Evolutionary conservation across 202 grass and related monocot genomes (phyloP).

Genomic region (Hordeum pubiflorum): DNA sequence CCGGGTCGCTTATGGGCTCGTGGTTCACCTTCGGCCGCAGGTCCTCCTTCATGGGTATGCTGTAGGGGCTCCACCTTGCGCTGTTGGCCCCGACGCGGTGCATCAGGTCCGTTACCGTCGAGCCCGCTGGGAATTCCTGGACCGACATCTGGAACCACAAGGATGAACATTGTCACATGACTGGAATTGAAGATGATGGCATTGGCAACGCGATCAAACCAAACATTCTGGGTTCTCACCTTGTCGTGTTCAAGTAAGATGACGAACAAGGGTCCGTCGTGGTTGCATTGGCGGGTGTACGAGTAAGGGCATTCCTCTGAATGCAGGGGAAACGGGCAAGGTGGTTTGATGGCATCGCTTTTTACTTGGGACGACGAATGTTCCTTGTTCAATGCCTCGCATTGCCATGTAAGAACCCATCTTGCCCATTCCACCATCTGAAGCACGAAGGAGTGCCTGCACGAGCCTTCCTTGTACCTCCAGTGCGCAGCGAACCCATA

Average conservation of each 20-base stretch:
- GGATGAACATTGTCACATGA: background rate
- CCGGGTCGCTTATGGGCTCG: conserved; percentile 35
- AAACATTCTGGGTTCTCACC: conserved; percentile 25
- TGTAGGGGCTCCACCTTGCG: conserved; percentile 47
- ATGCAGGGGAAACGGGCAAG: conserved; percentile 73
- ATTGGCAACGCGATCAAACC: background rate
- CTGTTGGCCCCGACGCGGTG: conserved; percentile 45
- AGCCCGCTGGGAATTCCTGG: conserved; percentile 66
- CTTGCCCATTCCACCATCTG: conserved; percentile 91
- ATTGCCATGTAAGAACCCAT: conserved; percentile 83
- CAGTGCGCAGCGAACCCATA: conserved; percentile 84
- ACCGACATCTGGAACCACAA: conserved; percentile 70
- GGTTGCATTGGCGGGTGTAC: conserved; percentile 44
- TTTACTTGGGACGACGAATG: background rate
- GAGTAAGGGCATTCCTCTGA: conserved; percentile 77
- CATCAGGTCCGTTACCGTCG: conserved; percentile 61
- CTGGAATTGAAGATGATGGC: background rate
- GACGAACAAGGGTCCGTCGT: conserved; percentile 67
- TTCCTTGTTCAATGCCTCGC: conserved; percentile 50
- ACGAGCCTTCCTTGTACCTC: conserved; percentile 90
- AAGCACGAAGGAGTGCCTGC: conserved; percentile 61
- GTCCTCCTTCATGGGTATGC: conserved; percentile 66
- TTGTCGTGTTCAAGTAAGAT: conserved; percentile 79
- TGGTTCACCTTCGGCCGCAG: conserved; percentile 68
- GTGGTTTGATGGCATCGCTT: conserved; percentile 23